A percentile compares a stretch with the other conserved stretches of the same genome.
These are phyloP conservation scores for Mucor sp. DNA, from an alignment of 371 early-diverging fungal species.

Conservation along the genomic window DNA sequence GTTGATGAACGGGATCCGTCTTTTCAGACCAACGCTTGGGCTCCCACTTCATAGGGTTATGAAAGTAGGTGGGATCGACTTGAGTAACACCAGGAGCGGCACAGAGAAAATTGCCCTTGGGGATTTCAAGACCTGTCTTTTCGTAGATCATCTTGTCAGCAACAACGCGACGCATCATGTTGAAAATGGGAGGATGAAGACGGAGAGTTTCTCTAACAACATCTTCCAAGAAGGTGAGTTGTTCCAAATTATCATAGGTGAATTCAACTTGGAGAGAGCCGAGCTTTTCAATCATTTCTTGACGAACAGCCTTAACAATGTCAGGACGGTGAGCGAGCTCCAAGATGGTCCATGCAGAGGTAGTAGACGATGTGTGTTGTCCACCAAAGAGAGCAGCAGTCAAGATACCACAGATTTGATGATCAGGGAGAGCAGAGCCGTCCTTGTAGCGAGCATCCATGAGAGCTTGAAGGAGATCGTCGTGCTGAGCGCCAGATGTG, in stretches of 20 bases:
- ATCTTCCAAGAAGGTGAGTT: conserved; percentile 75
- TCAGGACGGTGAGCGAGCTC: conserved; percentile 84
- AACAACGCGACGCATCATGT: conserved; percentile 91
- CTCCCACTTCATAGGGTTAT: conserved; percentile 75
- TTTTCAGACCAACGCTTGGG: conserved; percentile 81
- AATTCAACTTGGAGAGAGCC: conserved; percentile 63
- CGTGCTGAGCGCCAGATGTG: conserved; percentile 20
- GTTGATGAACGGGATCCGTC: conserved; percentile 42
- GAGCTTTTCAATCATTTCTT: conserved; percentile 64
- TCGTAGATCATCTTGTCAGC: conserved; percentile 66
- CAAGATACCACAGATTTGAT: conserved; percentile 90
- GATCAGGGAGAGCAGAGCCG: conserved; percentile 76
- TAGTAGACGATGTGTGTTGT: conserved; percentile 95
- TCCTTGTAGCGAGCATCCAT: conserved; percentile 90
- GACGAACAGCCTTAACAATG: conserved; percentile 55
- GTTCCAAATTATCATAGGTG: conserved; percentile 78
- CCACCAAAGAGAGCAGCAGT: conserved; percentile 97
- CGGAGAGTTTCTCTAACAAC: conserved; percentile 91
- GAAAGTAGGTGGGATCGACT: conserved; percentile 76
- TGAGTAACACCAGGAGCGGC: conserved; percentile 85
- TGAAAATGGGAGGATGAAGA: conserved; percentile 91
- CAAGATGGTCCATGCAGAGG: conserved; percentile 90
- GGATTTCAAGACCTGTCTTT: conserved; percentile 79
- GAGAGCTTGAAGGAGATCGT: conserved; percentile 81
- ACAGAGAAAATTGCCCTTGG: conserved; percentile 86